Base-by-base conservation (phyloP, 805 yeast species). In the Yarrowia sp. region DNA sequence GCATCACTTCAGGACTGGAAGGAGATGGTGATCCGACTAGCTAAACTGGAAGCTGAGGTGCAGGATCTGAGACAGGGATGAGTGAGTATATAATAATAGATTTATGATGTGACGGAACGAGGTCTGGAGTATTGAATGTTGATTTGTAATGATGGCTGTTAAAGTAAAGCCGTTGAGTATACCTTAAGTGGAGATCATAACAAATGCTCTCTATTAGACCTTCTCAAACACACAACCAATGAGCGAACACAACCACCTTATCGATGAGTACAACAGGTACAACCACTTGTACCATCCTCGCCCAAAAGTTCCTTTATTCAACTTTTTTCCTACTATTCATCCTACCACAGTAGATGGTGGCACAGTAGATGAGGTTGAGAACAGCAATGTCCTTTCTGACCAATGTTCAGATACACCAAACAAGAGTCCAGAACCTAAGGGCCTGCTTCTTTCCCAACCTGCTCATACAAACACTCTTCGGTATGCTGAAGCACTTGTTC, bases 1-100 rank as follows among this genome's bases (percentile, higher is more conserved):
- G 58, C 58, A 14, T 51, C 58, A 8, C 18, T 51, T 1, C 58
- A 51, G 7, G 58, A 51, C 32, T 51, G 58, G 58, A 51, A 51
- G 58, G 58, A 51, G 6, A 51, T 51, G 58, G 58, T 51, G 33
- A 13, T 51, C 9, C 33, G 58, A 4, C 18, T 51, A 1, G 32
- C 58, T 18, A 51, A 51, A 28, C 14, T 51, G n/a, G 58, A 51
- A 33, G 58, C 58, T 0, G 58, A 51, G 15, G 35, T 51, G 3
- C 18, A 18, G n/a, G 58, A 51, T 1, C 33, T 51, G 43, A 51
- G 58, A 6, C 31, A 48, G 55, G 7, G 8, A 10, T 47, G 13
- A 35, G n/a, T n/a, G n/a, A n/a, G n/a, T n/a, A n/a, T n/a, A 22
- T 3, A 22, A 22, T 3, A 3, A 22, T 22, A 3, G 28, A 22